Evolutionary conservation across 306 rosid species (phyloP), one percentile per base, ranked within the genome.

Genomic region (Prunus padus): DNA sequence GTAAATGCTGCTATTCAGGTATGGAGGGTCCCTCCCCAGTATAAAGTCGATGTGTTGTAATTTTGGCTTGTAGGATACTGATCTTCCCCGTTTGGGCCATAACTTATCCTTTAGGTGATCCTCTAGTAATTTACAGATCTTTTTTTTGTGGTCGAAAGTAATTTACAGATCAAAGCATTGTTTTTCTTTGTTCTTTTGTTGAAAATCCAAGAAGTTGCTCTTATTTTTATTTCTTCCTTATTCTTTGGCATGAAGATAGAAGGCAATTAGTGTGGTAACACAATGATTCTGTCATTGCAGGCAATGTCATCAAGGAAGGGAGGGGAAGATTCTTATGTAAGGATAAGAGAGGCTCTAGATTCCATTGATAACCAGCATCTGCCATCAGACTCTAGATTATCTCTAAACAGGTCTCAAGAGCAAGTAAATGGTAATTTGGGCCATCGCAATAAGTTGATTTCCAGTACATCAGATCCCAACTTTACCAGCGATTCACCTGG

Each of bases 1-100:
- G 91, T 95, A 66, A 87, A 86, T 79, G 91, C 96, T 61, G 98
- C 97, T 71, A 84, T 86, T 85, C 88, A 92, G 98, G 98, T 94
- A 85, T 50, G 64, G 9, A 68, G 60, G 45, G 28, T 50, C 25
- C 26, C 62, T 30, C 4, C 12, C 25, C 0, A 1, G 23, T 8
- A 25, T 20, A 49, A 68, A 4, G 49, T 26, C 28, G 46, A 60
- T 42, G 42, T 23, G 42, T 28, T 65, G 28, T 25, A 73, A 60
- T 26, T 25, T 44, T 45, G 65, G 46, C 26, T 60, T 59, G 45
- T 57, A 62, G 14, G 45, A 62, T 31, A 25, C 15, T 59, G 65
- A 7, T 14, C 18, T 56, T 8, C n/a, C 25, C 25, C 13, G 11
- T 73, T 26, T 8, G 68, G 46, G 20, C 28, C 5, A 46, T 44